Evolutionary conservation across 2,329 filamentous ascomycete species (phyloP), one percentile per base, ranked within the genome.

Genomic region (Claviceps digitariae): DNA sequence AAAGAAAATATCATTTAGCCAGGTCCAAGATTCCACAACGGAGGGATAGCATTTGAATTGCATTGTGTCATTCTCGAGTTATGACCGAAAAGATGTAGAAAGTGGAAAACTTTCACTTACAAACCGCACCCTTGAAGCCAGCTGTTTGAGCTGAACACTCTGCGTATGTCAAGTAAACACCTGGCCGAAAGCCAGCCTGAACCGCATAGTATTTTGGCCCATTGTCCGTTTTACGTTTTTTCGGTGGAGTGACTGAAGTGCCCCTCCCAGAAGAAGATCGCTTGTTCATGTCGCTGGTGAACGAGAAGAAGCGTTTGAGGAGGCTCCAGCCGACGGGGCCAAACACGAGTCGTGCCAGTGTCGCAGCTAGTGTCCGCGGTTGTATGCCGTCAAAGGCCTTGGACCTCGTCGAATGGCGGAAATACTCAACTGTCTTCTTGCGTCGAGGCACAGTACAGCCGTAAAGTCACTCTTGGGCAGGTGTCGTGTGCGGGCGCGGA

Each of bases 191-290:
- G 17, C 82, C 82, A 41, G 69, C 72, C 45, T 74, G 73, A 31
- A 86, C 82, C 23, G 78, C 82, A 62, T 86, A 86, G 63, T 73
- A 86, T 60, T 83, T 85, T 55, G 72, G 71, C 34, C 63, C 54
- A 21, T 67, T 69, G 48, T 76, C 74, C 47, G 65, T 64, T 66
- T 76, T 79, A 53, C 74, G 69, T 64, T 78, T 78, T 63, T 72
- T 76, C 20, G 64, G 60, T 17, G 58, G 48, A 56, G 55, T 51
- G 52, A 51, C 21, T 48, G 52, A 55, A 12, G 58, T 56, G 45
- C 17, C 57, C 53, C 38, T 54, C 55, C 52, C 41, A 58, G 54
- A 47, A 31, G 62, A 64, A 36, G 58, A 49, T 38, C 65, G 63
- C 56, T 67, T 69, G 48, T 61, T 66, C 52, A 62, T 65, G 59